Evolutionary conservation across 2,329 filamentous ascomycete species (phyloP), one percentile per base, ranked within the genome.

Genomic region (Botrytis fragariae): DNA sequence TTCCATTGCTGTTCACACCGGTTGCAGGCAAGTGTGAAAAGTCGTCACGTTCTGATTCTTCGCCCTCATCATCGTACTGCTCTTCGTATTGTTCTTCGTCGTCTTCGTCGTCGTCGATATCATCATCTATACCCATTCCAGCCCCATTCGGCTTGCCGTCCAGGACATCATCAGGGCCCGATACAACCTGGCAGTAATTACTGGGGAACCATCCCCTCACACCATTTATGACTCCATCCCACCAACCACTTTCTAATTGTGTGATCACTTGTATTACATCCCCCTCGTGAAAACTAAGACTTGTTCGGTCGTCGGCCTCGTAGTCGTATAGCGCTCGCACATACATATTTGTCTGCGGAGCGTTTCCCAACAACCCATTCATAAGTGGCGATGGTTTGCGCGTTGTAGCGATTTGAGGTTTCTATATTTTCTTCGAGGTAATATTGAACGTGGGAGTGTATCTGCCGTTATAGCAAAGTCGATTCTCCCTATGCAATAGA

Each of bases 181-280:
- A 89, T 79, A 98, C 92, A 76, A 96, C 90, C 77, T 94, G 91
- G 85, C 96, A 98, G 84, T 99, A 99, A 83, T 99, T 99, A 86
- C 95, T 98, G 54, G 96, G 96, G 82, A 99, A 99, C 96, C 96
- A 99, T 82, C 96, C 96, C 81, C 96, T 91, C 78, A 97, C 93
- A 74, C 95, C 94, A 80, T 98, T 96, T 82, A 99, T 97, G 72
- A 99, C 94, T 67, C 96, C 96, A 84, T 99, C 96, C 96, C 96
- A 99, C 96, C 96, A 99, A 73, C 96, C 96, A 80, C 95, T 98
- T 83, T 99, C 96, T 73, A 98, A 87, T 84, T 98, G 95, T 71
- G 96, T 99, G 79, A 99, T 95, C 79, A 99, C 96, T 84, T 98
- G 95, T 79, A 99, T 99, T 78, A 98, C 91, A 84, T 99, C 96